Evolutionary conservation across 306 rosid species (phyloP).

Genomic region (Vigna hirtella): DNA sequence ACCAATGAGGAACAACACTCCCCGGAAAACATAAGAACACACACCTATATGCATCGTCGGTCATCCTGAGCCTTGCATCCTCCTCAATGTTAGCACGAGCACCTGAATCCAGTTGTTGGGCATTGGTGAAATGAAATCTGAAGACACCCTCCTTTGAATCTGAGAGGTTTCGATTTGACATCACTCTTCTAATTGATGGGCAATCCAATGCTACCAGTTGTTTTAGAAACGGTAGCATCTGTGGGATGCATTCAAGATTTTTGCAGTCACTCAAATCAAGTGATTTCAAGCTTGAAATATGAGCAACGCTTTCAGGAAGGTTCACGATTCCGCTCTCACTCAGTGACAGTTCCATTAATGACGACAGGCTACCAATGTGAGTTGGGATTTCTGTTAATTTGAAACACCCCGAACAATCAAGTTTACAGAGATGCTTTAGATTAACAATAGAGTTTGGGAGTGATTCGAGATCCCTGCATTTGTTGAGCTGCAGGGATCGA

Average conservation of each 20-base stretch:
- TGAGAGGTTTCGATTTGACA: not conserved
- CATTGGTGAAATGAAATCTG: conserved; percentile 40
- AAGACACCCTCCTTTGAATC: conserved; percentile 1
- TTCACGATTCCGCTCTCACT: not conserved
- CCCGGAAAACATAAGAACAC: conserved; percentile 45
- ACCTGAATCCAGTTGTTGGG: conserved; percentile 35
- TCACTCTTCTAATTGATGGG: conserved; percentile 28
- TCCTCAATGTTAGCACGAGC: conserved; percentile 6
- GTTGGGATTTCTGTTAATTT: too few species aligned
- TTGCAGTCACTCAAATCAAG: conserved; percentile 42
- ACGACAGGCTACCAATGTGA: too few species aligned
- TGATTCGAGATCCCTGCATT: too few species aligned
- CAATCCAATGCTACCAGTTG: conserved; percentile 41
- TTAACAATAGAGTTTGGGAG: too few species aligned
- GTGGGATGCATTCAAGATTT: conserved; percentile 41
- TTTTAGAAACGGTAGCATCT: conserved; percentile 34
- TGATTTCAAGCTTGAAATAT: conserved; percentile 41
- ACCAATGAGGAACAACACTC: conserved; percentile 42
- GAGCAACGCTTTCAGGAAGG: conserved; percentile 39
- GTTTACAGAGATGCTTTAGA: too few species aligned
- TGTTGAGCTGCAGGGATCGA: too few species aligned
- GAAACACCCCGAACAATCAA: too few species aligned
- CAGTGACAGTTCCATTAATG: too few species aligned
- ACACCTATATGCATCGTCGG: conserved; percentile 8
- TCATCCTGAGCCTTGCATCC: conserved; percentile 32